phyloP scores from a whole-genome alignment of 1,284 basidiomycete genomes.

The Apiotrichum siamense region DNA sequence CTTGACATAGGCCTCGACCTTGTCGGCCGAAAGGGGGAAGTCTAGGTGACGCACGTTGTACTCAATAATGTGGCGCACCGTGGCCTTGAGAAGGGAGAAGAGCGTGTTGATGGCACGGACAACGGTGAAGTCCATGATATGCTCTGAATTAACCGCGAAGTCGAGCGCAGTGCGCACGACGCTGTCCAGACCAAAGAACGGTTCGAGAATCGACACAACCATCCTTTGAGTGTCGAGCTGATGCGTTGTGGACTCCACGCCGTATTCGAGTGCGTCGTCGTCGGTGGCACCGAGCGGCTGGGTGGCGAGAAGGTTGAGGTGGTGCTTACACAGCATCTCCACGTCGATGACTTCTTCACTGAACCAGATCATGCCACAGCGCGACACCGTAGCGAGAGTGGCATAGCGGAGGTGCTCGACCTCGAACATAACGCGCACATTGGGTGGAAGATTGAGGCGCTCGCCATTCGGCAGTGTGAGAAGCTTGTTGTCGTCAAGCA shows the following conservation, averaged over 20 bases:
- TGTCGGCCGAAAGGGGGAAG: conserved; percentile 80
- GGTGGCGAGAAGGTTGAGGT: conserved; percentile 69
- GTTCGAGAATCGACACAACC: conserved; percentile 69
- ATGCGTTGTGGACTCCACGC: conserved; percentile 46
- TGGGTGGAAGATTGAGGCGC: conserved; percentile 90
- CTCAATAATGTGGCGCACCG: conserved; percentile 84
- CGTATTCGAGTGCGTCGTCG: conserved; percentile 64
- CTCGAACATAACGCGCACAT: conserved; percentile 99
- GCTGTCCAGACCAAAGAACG: conserved; percentile 74
- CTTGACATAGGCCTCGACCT: conserved; percentile 81
- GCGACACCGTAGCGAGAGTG: conserved; percentile 96
- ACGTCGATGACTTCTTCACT: conserved; percentile 91
- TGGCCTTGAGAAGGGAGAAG: conserved; percentile 96
- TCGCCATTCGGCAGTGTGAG: conserved; percentile 97
- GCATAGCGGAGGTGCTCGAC: conserved; percentile 97
- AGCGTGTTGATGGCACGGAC: conserved; percentile 90
- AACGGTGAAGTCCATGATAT: conserved; percentile 97
- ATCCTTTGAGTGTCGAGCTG: conserved; percentile 68
- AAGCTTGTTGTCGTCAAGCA: conserved; percentile 97
- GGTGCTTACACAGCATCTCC: conserved; percentile 85
- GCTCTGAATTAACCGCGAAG: conserved; percentile 75
- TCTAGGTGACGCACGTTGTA: conserved; percentile 93
- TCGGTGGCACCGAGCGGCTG: conserved; percentile 85
- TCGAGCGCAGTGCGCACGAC: conserved; percentile 73
- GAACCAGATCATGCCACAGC: conserved; percentile 99